phyloP scores from a whole-genome alignment of 176 grass and related monocot species.

The Thinopyrum elongatum region DNA sequence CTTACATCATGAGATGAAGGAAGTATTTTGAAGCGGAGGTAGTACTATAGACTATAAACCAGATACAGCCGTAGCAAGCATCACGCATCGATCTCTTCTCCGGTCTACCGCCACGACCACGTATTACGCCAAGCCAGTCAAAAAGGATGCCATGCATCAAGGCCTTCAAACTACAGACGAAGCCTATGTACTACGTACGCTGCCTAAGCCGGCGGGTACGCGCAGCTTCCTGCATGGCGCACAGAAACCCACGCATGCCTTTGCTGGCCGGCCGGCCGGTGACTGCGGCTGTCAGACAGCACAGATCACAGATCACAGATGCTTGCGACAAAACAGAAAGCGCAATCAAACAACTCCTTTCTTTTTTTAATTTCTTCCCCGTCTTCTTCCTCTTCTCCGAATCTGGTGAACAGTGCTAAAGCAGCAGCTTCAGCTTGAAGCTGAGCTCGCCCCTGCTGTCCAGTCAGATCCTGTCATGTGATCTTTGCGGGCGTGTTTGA shows the following conservation, averaged over 20 bases:
- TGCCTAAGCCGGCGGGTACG: too few species aligned
- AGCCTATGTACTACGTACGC: constrained; percentile 30
- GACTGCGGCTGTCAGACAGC: constrained; percentile 27
- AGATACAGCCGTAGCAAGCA: too few species aligned
- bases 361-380: not conserved
- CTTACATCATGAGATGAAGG: too few species aligned
- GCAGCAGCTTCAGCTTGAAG: constrained; percentile 59
- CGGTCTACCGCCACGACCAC: not conserved
- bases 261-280: constrained; percentile 41
- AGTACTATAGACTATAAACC: too few species aligned
- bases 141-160: too few species aligned
- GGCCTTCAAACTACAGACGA: not conserved
- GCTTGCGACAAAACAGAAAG: constrained; percentile 53
- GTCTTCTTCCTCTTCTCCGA: constrained; percentile 6
- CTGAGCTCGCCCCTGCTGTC: constrained; percentile 17
- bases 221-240: constrained; percentile 4
- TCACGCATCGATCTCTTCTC: not conserved
- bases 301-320: constrained; percentile 15
- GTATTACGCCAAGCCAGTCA: not conserved
- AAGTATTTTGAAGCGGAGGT: too few species aligned
- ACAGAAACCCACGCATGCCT: constrained; percentile 15
- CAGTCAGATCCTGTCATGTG: constrained; percentile 41
- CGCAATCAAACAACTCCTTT: constrained; percentile 14
- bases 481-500: constrained; percentile 52
- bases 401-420: constrained; percentile 30